These are phyloP conservation scores for Conticribra guillardii DNA, from an alignment of 108 stramenopile genomes.

Conservation along the genomic window DNA sequence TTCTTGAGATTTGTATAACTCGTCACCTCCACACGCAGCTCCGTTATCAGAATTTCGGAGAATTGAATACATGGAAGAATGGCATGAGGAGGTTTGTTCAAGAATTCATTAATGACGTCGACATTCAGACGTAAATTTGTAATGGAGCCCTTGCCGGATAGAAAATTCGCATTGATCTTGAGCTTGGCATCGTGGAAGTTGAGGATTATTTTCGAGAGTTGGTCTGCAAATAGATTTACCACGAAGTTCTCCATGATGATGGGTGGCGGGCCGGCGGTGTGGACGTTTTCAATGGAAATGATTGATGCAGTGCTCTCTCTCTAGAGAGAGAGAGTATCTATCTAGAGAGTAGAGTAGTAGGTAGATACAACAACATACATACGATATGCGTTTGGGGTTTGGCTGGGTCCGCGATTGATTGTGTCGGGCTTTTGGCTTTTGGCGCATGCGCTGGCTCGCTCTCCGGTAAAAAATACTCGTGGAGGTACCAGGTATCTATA, in stretches of 20 bases:
- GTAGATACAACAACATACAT: no score
- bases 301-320: no score
- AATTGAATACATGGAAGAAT: slow-evolving; percentile 62
- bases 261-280: not conserved
- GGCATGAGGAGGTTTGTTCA: slow-evolving; percentile 39
- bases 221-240: slow-evolving; percentile 77
- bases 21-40: slow-evolving; percentile 75
- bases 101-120: slow-evolving; percentile 57
- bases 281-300: no score
- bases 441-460: no score
- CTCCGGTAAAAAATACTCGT: no score
- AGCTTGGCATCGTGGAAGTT: slow-evolving; percentile 76
- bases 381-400: no score
- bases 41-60: slow-evolving; percentile 61
- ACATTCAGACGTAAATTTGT: slow-evolving; percentile 68
- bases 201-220: slow-evolving; percentile 78
- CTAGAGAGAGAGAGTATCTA: no score
- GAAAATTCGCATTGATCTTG: slow-evolving; percentile 77
- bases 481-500: no score
- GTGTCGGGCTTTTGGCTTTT: no score
- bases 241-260: slow-evolving; percentile 76
- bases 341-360: no score
- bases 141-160: slow-evolving; percentile 86
- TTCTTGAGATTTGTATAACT: slow-evolving; percentile 79
- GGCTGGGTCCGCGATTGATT: no score